These are phyloP conservation scores for Allium sativum DNA, from an alignment of 106 monocot species.

Conservation along the genomic window DNA sequence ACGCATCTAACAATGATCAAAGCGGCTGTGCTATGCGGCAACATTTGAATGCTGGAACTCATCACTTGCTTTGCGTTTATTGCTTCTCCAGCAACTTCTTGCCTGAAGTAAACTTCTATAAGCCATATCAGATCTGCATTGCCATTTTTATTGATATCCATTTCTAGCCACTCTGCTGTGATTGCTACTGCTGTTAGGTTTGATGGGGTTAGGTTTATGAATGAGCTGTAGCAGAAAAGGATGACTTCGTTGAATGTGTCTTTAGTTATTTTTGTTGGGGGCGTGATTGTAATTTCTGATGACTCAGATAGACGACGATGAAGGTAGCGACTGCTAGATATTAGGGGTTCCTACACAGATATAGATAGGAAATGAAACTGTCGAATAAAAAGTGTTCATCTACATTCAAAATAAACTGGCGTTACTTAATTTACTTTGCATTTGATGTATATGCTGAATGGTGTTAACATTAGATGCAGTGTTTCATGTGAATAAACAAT, in stretches of 20 bases:
- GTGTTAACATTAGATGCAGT: background rate
- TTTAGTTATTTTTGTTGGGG: conserved; percentile 38
- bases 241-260: conserved; percentile 45
- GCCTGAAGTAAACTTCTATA: conserved; percentile 61
- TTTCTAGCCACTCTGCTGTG: conserved; percentile 62
- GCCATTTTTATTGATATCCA: conserved; percentile 21
- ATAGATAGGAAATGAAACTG: conserved; percentile 2
- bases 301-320: conserved; percentile 30
- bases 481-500: background rate
- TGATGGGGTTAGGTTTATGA: conserved; percentile 37
- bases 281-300: conserved; percentile 32
- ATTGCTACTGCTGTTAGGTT: conserved; percentile 41
- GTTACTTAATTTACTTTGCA: background rate
- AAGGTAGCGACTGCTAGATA: conserved; percentile 51
- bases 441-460: background rate
- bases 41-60: conserved; percentile 29
- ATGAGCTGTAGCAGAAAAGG: conserved; percentile 51
- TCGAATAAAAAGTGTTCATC: background rate
- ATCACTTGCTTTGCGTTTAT: conserved; percentile 31
- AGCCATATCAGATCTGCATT: conserved; percentile 19
- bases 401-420: background rate
- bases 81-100: conserved; percentile 38
- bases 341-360: conserved; percentile 40
- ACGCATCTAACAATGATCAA: conserved; percentile 51
- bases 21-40: conserved; percentile 23